Percentiles rank a stretch among this genome's conserved stretches.
Evolutionary conservation across 108 stramenopile species (phyloP).

Genomic region (Cyclostephanos invisitatus): DNA sequence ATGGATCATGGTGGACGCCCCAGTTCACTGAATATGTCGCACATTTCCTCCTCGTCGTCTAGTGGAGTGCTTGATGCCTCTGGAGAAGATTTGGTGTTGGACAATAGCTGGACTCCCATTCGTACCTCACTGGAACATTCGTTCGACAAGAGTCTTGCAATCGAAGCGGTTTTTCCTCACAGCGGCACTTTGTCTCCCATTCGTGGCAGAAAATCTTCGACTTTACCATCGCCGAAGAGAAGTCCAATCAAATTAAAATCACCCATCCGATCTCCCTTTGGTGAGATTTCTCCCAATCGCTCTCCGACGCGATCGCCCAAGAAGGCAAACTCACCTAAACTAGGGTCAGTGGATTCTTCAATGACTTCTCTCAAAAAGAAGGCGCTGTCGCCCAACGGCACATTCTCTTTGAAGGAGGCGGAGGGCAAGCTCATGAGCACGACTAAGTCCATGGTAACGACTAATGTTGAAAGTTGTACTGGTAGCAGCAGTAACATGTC

Average conservation of each 20-base stretch:
- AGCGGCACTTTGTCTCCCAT: slow-evolving; percentile 12
- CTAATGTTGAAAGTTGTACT: slow-evolving; percentile 2
- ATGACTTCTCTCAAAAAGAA: slow-evolving; percentile 10
- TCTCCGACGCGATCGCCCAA: neutral
- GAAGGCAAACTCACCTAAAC: neutral
- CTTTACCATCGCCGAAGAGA: slow-evolving; percentile 5
- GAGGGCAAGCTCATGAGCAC: slow-evolving; percentile 1
- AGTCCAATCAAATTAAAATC: slow-evolving; percentile 19
- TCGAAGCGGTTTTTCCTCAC: neutral
- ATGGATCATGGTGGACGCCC: slow-evolving; percentile 1
- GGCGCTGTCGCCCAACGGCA: slow-evolving; percentile 29
- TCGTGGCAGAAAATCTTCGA: neutral
- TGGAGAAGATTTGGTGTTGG: slow-evolving; percentile 13
- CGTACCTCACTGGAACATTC: slow-evolving; percentile 38
- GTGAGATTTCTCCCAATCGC: slow-evolving; percentile 34
- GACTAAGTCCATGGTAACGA: neutral
- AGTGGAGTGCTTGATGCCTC: slow-evolving; percentile 20
- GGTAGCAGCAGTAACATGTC: slow-evolving; percentile 16
- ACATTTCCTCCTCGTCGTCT: slow-evolving; percentile 44
- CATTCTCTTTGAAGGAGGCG: slow-evolving; percentile 42
- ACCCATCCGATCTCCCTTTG: slow-evolving; percentile 31
- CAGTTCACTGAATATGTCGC: slow-evolving; percentile 24
- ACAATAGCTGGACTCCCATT: slow-evolving; percentile 42
- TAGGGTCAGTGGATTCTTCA: neutral
- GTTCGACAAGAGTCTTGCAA: slow-evolving; percentile 13